Evolutionary conservation across 2,329 filamentous ascomycete genomes (phyloP), one percentile per base, ranked within the genome.

Genomic region (Epichloe gansuensis): DNA sequence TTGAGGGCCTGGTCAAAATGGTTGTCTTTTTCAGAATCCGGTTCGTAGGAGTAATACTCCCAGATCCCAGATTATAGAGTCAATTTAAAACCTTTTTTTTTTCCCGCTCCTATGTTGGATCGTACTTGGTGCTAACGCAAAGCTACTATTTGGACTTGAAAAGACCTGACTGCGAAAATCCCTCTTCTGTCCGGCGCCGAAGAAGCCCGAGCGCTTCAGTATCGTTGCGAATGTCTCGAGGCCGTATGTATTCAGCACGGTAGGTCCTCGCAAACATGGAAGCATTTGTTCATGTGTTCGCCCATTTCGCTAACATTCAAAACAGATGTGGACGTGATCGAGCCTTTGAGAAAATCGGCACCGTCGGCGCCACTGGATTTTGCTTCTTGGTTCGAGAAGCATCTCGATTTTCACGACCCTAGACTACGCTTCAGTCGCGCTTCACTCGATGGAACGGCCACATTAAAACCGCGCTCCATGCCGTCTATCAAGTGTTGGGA

Each of bases 141-240:
- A 21, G 27, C 35, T 34, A 43, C 42, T 38, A 3, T 9, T 51
- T 1, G 5, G 15, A n/a, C 41, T 9, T 42, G 35, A 51, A 42
- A 56, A 66, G 63, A 62, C 55, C 58, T 62, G 51, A 41, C 58
- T 25, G 61, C 63, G 47, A 60, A 56, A 55, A 61, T 74, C 47
- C 71, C 73, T 25, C 65, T 70, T 55, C 63, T 78, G 51, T 80
- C 75, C 50, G 74, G 78, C 56, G 69, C 73, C 25, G 77, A 81
- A 63, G 78, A 81, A 62, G 77, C 77, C 27, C 71, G 77, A 52
- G 69, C 71, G 39, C 64, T 80, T 50, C 77, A 81, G 61, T 77
- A 80, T 59, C 74, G 73, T 57, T 80, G 77, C 64, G 77, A 81
- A 64, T 78, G 75, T 61, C 73, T 81, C 51, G 76, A 80, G 59